Conservation (phyloP, 805 yeast genomes). For the Saccharomycopsis vini region DNA sequence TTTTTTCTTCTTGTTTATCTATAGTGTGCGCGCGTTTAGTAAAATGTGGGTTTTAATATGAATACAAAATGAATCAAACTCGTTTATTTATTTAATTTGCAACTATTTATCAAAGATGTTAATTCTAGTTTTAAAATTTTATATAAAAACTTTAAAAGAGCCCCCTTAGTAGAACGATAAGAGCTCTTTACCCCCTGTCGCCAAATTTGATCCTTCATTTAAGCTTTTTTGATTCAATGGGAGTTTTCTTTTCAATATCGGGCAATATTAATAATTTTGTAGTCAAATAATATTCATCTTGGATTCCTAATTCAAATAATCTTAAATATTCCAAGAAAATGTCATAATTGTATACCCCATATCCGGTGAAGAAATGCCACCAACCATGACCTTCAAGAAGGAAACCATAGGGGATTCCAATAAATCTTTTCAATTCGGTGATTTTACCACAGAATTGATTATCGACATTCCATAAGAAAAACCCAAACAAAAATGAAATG, state of each 20-base stretch:
- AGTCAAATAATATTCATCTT: slow-evolving; percentile 32
- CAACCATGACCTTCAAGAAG: slow-evolving; percentile 89
- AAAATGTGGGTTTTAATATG: too few relatives aligned
- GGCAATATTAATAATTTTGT: slow-evolving; percentile 10
- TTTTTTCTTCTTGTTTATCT: too few relatives aligned
- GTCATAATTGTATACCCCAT: slow-evolving; percentile 80
- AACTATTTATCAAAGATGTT: too few relatives aligned
- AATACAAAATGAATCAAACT: too few relatives aligned
- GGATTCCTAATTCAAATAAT: slow-evolving; percentile 51
- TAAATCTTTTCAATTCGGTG: slow-evolving; percentile 20
- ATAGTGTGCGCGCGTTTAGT: too few relatives aligned
- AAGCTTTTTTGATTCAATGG: too few relatives aligned
- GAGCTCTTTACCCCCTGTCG: too few relatives aligned
- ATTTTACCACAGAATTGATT: slow-evolving; percentile 56
- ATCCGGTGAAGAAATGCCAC: slow-evolving; percentile 90
- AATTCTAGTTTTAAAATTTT: too few relatives aligned
- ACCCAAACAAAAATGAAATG: slow-evolving; percentile 60
- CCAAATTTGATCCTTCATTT: too few relatives aligned
- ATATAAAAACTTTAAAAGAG: too few relatives aligned
- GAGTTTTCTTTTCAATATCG: slow-evolving; percentile 1
- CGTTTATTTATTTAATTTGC: too few relatives aligned
- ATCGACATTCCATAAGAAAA: slow-evolving; percentile 82
- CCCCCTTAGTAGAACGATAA: too few relatives aligned
- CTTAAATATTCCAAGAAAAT: slow-evolving; percentile 71
- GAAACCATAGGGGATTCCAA: slow-evolving; percentile 82